Evolutionary conservation across 108 stramenopile genomes (phyloP).

Genomic region (Skeletonema marinoi): DNA sequence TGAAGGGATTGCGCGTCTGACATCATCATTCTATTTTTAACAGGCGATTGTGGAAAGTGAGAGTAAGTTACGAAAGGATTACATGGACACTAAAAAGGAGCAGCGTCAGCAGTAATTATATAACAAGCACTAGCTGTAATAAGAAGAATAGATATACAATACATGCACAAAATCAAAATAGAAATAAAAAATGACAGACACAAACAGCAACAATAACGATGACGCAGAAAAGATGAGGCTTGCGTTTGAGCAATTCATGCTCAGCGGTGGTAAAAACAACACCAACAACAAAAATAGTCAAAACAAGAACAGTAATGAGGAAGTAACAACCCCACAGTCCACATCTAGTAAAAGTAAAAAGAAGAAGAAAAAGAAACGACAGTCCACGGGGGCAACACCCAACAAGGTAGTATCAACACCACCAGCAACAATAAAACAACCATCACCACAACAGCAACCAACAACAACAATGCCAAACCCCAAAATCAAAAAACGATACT

Average conservation of each 20-base stretch:
- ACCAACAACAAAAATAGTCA: background rate
- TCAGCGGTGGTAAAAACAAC: conserved; percentile 11
- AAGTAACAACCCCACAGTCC: conserved; percentile 9
- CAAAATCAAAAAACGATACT: conserved; percentile 37
- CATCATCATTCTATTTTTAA: no score
- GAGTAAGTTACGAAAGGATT: conserved; percentile 54
- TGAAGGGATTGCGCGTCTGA: no score
- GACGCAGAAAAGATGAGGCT: conserved; percentile 41
- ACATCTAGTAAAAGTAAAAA: conserved; percentile 25
- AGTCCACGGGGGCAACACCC: conserved; percentile 5
- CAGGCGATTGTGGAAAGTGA: conserved; percentile 58
- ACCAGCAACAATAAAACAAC: background rate
- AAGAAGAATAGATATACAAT: conserved; percentile 11
- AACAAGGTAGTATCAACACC: background rate
- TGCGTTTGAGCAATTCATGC: conserved; percentile 58
- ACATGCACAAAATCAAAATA: conserved; percentile 6
- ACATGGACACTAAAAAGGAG: conserved; percentile 26
- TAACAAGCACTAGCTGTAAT: background rate
- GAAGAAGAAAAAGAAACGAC: conserved; percentile 48
- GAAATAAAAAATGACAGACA: background rate
- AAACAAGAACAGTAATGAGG: background rate
- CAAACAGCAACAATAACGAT: conserved; percentile 1
- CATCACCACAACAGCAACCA: background rate
- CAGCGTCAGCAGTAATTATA: background rate
- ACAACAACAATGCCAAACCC: background rate